Conservation (phyloP, 257 asterid genomes). For the Ilex aquifolium region DNA sequence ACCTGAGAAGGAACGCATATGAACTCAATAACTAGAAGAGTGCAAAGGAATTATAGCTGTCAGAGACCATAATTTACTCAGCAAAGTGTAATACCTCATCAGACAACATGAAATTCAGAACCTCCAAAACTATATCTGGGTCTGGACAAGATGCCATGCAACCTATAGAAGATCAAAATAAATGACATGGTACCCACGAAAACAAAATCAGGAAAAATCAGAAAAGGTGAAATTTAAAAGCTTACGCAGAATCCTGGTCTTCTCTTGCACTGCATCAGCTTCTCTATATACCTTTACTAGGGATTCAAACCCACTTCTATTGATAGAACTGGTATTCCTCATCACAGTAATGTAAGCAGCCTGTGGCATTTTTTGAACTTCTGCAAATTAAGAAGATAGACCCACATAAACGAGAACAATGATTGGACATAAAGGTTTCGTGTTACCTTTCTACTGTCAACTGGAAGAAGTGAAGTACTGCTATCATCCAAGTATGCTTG, state of each 20-base stretch:
- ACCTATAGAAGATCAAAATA: slow-evolving; percentile 15
- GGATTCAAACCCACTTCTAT: slow-evolving; percentile 18
- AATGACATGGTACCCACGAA: neutral
- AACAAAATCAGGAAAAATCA: neutral
- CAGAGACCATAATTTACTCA: neutral
- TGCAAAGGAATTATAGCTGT: neutral
- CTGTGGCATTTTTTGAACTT: slow-evolving; percentile 7
- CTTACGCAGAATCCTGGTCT: slow-evolving; percentile 31
- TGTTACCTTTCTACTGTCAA: slow-evolving; percentile 34
- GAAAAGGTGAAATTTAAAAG: neutral
- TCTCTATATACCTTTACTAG: slow-evolving; percentile 26
- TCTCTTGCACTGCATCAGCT: slow-evolving; percentile 28
- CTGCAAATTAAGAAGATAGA: neutral
- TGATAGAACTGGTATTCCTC: slow-evolving; percentile 23
- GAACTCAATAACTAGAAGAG: neutral
- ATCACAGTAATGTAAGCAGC: slow-evolving; percentile 32
- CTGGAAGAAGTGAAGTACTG: slow-evolving; percentile 29
- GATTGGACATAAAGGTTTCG: neutral
- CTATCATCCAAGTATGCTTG: slow-evolving; percentile 24
- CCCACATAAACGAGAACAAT: neutral
- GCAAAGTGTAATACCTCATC: slow-evolving; percentile 26
- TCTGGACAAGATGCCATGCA: slow-evolving; percentile 31
- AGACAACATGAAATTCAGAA: slow-evolving; percentile 24
- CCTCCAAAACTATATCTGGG: slow-evolving; percentile 23
- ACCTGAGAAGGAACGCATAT: slow-evolving; percentile 7